These are phyloP conservation scores for Parietaria judaica DNA, from an alignment of 306 rosid genomes.

Conservation along the genomic window DNA sequence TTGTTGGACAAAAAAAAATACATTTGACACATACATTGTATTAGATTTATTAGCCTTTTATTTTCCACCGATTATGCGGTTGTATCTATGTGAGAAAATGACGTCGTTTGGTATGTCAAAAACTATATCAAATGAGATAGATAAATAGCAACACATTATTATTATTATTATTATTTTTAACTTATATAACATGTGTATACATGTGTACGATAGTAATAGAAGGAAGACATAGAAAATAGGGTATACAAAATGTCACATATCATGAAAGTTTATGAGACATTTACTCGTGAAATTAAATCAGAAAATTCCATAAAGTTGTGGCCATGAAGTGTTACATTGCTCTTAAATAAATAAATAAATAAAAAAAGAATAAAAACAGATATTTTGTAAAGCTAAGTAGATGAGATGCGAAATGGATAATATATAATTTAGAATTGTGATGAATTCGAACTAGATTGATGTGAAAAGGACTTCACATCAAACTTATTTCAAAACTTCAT, in stretches of 20 bases:
- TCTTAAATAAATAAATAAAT: not conserved
- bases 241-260: too few relatives aligned
- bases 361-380: not conserved
- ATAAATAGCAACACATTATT: too few relatives aligned
- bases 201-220: too few relatives aligned
- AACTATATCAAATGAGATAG: too few relatives aligned
- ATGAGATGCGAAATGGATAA: conserved; percentile 11
- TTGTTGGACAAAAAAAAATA: not conserved
- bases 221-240: not conserved
- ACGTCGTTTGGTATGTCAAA: not conserved
- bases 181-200: too few relatives aligned
- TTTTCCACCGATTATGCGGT: not conserved
- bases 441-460: conserved; percentile 4
- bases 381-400: not conserved
- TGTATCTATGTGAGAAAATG: not conserved
- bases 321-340: too few relatives aligned
- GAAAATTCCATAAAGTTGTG: too few relatives aligned
- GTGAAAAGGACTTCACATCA: conserved; percentile 11
- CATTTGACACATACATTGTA: not conserved
- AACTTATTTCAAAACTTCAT: not conserved
- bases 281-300: too few relatives aligned
- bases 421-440: not conserved
- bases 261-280: too few relatives aligned
- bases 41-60: not conserved
- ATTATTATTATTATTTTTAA: too few relatives aligned